Conservation (phyloP, 805 yeast genomes). For the Nakazawaea populi region DNA sequence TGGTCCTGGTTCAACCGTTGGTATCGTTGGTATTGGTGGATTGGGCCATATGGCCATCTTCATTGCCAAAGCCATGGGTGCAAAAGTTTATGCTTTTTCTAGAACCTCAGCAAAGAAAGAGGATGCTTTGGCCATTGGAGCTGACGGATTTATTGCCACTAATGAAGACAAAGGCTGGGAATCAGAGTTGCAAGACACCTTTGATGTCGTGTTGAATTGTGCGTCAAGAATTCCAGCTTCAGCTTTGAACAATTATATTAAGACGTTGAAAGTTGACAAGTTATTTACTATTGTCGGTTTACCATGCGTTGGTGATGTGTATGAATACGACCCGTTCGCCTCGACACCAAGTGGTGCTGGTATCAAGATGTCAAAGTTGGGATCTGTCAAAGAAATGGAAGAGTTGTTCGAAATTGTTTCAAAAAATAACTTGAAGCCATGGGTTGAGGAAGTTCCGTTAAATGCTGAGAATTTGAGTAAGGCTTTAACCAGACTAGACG, state of each 20-base stretch:
- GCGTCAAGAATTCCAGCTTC: slow-evolving; percentile 34
- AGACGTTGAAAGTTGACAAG: slow-evolving; percentile 23
- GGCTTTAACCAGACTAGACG: slow-evolving; percentile 41
- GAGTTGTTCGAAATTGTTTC: slow-evolving; percentile 44
- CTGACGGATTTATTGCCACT: slow-evolving; percentile 49
- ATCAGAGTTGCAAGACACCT: slow-evolving; percentile 22
- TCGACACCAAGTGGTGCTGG: slow-evolving; percentile 23
- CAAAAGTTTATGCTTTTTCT: slow-evolving; percentile 53
- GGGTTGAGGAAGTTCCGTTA: slow-evolving; percentile 47
- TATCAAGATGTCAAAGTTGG: slow-evolving; percentile 30
- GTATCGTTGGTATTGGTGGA: slow-evolving; percentile 53
- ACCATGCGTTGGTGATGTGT: slow-evolving; percentile 25
- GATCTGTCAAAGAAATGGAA: slow-evolving; percentile 38
- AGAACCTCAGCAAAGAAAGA: slow-evolving; percentile 42
- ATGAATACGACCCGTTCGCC: slow-evolving; percentile 27
- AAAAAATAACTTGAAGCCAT: slow-evolving; percentile 38
- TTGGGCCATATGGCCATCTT: slow-evolving; percentile 51
- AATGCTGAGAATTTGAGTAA: slow-evolving; percentile 33
- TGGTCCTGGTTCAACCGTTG: slow-evolving; percentile 45
- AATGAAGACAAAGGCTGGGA: slow-evolving; percentile 39
- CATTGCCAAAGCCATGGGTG: slow-evolving; percentile 56
- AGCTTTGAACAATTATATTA: slow-evolving; percentile 18
- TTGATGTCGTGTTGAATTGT: slow-evolving; percentile 45
- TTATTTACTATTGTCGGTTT: slow-evolving; percentile 32
- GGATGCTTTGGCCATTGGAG: slow-evolving; percentile 45